A percentile compares a stretch with the other conserved stretches of the same genome.
phyloP scores from a whole-genome alignment of 2,329 filamentous ascomycete genomes.

The Aspergillus viridinutans region DNA sequence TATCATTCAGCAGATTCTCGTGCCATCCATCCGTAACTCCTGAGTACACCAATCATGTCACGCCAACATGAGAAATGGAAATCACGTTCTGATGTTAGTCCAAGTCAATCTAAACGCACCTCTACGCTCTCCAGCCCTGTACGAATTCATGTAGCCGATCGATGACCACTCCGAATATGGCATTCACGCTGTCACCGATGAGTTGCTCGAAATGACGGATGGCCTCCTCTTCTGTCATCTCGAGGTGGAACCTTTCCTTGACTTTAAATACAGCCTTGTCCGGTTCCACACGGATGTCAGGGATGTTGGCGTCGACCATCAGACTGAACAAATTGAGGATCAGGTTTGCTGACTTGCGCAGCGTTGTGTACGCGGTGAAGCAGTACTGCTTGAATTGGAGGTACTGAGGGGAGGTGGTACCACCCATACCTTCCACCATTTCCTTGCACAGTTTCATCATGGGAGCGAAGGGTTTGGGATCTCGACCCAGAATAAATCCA shows the following conservation, averaged over 20 bases:
- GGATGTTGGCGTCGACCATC: constrained; percentile 97
- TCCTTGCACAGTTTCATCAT: constrained; percentile 96
- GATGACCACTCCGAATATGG: constrained; percentile 88
- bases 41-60: background rate
- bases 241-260: constrained; percentile 87
- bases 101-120: background rate
- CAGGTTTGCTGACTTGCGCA: constrained; percentile 83
- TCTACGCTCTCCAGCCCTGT: constrained; percentile 76
- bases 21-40: background rate
- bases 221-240: constrained; percentile 87
- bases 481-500: constrained; percentile 92
- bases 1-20: constrained; percentile 3
- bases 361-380: constrained; percentile 86
- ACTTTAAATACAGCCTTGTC: constrained; percentile 95
- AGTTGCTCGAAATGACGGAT: constrained; percentile 81
- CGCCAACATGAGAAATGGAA: background rate
- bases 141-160: constrained; percentile 92
- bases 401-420: constrained; percentile 74
- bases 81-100: background rate
- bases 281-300: constrained; percentile 85
- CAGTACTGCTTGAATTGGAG: constrained; percentile 90
- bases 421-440: constrained; percentile 99
- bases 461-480: constrained; percentile 95
- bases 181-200: constrained; percentile 86
- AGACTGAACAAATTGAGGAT: constrained; percentile 93